A percentile compares a stretch with the other conserved stretches of the same genome.
Conservation (phyloP, 2,329 filamentous ascomycete genomes). For the Chrysoporthe puriensis region DNA sequence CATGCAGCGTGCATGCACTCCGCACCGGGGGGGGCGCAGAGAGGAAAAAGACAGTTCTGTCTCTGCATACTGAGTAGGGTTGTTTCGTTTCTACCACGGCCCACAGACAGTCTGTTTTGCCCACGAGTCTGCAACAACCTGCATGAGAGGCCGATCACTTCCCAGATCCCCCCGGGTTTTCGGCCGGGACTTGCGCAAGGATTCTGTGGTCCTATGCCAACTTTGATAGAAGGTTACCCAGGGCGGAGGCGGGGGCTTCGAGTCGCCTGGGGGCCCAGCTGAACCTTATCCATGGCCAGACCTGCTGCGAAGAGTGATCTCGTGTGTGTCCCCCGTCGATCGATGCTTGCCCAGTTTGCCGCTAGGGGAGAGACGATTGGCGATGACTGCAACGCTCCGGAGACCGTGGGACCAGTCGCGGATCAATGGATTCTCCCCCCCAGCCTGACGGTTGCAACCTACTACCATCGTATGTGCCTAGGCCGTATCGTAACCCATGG, state of each 20-base stretch:
- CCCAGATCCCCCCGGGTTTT: not conserved
- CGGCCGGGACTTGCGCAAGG: not conserved
- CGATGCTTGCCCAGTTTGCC: not conserved
- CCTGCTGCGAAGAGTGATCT: not conserved
- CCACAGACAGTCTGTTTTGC: not conserved
- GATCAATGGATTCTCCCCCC: not conserved
- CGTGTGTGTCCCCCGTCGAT: not conserved
- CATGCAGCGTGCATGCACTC: not conserved
- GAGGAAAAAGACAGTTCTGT: not conserved
- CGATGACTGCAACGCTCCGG: not conserved
- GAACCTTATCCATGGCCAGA: not conserved
- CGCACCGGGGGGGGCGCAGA: not conserved
- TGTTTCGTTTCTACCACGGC: not conserved
- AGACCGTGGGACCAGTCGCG: not conserved
- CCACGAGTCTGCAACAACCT: not conserved
- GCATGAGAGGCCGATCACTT: not conserved
- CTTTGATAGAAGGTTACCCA: not conserved
- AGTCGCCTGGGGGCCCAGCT: not conserved
- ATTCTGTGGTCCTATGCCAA: slow-evolving; percentile 1
- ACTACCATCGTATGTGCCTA: too few species aligned
- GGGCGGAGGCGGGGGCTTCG: not conserved
- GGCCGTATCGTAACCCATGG: not conserved
- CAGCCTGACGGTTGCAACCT: not conserved
- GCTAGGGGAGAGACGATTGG: not conserved
- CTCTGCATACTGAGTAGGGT: too few species aligned